A percentile compares a stretch with the other conserved stretches of the same genome.
Conservation (phyloP, 2,329 filamentous ascomycete species). For the Pseudocercospora crystallina region DNA sequence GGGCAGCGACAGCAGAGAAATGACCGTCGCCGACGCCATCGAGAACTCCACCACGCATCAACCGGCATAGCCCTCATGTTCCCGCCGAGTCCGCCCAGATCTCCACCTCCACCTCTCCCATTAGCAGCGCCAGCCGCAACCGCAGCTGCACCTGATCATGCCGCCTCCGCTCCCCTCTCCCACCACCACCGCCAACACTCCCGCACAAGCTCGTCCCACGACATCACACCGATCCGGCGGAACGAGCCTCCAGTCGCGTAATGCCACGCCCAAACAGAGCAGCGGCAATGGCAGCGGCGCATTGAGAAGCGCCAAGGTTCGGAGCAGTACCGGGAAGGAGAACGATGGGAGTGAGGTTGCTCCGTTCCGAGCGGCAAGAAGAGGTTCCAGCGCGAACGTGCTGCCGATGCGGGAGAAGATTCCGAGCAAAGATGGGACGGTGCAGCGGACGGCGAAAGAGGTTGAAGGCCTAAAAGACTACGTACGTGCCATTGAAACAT, state of each 20-base stretch:
- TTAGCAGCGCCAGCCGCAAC: slow-evolving; percentile 4
- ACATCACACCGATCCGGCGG: slow-evolving; percentile 13
- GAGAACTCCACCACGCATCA: too few species aligned
- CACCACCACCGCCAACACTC: slow-evolving; percentile 6
- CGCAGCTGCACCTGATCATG: not conserved
- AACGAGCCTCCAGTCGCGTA: slow-evolving; percentile 17
- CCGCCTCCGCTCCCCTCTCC: slow-evolving; percentile 14
- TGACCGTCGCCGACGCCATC: too few species aligned
- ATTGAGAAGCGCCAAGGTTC: slow-evolving; percentile 22
- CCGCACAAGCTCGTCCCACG: slow-evolving; percentile 10
- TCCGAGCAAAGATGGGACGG: slow-evolving; percentile 53
- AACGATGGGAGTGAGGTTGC: slow-evolving; percentile 16
- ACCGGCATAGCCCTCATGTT: slow-evolving; percentile 6
- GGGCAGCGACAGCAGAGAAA: too few species aligned
- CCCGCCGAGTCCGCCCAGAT: not conserved
- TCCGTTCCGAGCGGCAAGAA: slow-evolving; percentile 8
- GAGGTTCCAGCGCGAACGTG: slow-evolving; percentile 15
- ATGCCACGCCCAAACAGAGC: slow-evolving; percentile 20
- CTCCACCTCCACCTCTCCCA: slow-evolving; percentile 3
- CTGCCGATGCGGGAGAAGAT: slow-evolving; percentile 26
- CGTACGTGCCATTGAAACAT: slow-evolving; percentile 51
- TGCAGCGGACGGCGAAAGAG: slow-evolving; percentile 69
- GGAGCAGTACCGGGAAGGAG: slow-evolving; percentile 31
- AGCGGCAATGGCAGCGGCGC: slow-evolving; percentile 14
- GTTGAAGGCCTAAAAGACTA: slow-evolving; percentile 75